Evolutionary conservation across 2,329 filamentous ascomycete species (phyloP), one percentile per base, ranked within the genome.

Genomic region (Epichloe coenophiala): DNA sequence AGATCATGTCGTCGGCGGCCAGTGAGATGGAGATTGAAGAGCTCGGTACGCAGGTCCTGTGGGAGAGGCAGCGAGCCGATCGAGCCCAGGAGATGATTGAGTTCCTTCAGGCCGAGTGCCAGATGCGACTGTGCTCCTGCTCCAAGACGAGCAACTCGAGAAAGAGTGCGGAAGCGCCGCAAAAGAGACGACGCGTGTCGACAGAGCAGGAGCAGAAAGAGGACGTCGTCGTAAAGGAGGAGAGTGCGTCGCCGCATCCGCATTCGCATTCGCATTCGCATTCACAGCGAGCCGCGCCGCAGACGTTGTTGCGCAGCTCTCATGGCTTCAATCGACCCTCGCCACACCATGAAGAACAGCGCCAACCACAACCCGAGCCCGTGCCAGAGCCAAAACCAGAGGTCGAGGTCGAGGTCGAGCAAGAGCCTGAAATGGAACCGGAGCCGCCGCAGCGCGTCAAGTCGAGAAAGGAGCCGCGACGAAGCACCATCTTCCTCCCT

Each of bases 81-180:
- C 77, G 83, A 7, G 83, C 85, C 0, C 73, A 84, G 55, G 85
- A 88, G 53, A 78, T 85, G 60, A 73, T 88, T 45, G 83, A 89
- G 35, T 90, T 88, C 64, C 71, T 90, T 62, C 79, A 86, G 60
- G 76, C 84, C 50, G 86, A 91, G 63, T 88, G 84, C 63, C 74
- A 80, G 47, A 75, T 89, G 56, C 74, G 76, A 45, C 80, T 77
- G 65, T 88, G 84, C 68, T 70, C 76, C 1, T 84, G 81, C 61
- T 75, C 70, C 53, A 75, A 70, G 51, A 56, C 60, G 0, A 54
- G 31, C 7, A 58, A 58, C 50, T 45, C 48, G 23, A 52, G 54
- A 45, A 50, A 50, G 27, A 56, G 53, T 45, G 35, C 40, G 39
- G 46, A 55, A 12, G 56, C 54, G 15, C 54, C 55, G 27, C 55